Base-by-base conservation (phyloP, 495 filamentous ascomycete species). In the Tuber indicum region DNA sequence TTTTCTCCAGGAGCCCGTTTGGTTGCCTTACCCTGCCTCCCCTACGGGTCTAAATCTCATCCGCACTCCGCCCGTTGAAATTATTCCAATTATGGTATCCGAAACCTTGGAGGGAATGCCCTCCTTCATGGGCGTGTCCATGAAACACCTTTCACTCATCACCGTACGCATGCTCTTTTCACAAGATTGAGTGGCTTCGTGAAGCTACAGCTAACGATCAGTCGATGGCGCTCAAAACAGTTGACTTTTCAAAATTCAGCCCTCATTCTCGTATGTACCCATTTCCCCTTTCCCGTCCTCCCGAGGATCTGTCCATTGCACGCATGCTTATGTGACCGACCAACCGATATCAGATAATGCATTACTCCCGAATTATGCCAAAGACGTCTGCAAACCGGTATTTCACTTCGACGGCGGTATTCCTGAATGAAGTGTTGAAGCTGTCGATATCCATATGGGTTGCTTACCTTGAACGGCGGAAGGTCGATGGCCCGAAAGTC, bases 361-460 rank as follows among this genome's bases (percentile, higher is more conserved):
- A 97, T 86, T 98, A 98, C 83, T 97, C 94, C 19, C 89, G 94
- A 79, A 89, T 94, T 69, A 99, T 99, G 96, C 91, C 93, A 9
- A 87, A 90, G 32, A 88, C 90, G 46, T 90, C 90, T 80, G 92
- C 92, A 72, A 93, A 93, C 78, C 91, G 94, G 83, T 99, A 97
- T 85, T 91, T 94, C 77, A 90, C 95, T 43, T 98, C 94, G 23
- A 98, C 96, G 42, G 95, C 96, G 21, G 95, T 99, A 32, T 92
- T 99, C 82, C 86, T 98, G 66, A 97, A 94, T 83, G 96, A 99
- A 85, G 89, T 97, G 72, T 88, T 97, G 78, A 99, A 99, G 85
- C 88, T 99, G 45, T 88, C 90, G 23, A 89, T 98, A 76, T 94
- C 91, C 81, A 85, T 97, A 36, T 94, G 91, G 70, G 91, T 98